Evolutionary conservation across 371 early-diverging fungal genomes (phyloP), one percentile per base, ranked within the genome.

Genomic region (Amoeboaphelidium protococcarum): DNA sequence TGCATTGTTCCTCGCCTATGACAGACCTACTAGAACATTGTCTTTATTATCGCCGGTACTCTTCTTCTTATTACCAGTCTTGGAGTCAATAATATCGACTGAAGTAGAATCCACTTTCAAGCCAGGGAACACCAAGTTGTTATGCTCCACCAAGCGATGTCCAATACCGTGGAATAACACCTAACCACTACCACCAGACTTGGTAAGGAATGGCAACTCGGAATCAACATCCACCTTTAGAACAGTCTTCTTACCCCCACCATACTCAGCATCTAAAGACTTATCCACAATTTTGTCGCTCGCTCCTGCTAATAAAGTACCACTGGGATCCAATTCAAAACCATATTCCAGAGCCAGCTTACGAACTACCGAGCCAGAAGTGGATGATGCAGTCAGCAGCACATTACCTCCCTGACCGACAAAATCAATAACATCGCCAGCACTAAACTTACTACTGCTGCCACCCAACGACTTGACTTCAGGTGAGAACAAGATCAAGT

Each of bases 401-500:
- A 90, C 58, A 57, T 90, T 92, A 19, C 92, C 95, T 26, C 91
- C 92, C 23, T 68, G 64, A 44, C 84, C 74, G 25, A 89, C 73
- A 59, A 81, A 95, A 42, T 82, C 70, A 45, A 85, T 61, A 13
- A 95, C 60, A 27, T 49, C 46, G 2, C 52, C 58, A 2, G 59
- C 45, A 16, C 50, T 51, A 21, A 66, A 25, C 1, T 47, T 53
- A 16, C 58, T 61, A 13, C 55, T 57, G 40, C 54, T 53, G 13
- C 48, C 57, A 19, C 12, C 51, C 58, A 52, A 62, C 82, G 80
- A 58, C 46, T 60, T 55, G 40, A 70, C 58, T 22, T 68, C 64
- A 16, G 78, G 75, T 2, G 82, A 54, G 16, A 69, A 47, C 0
- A 69, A n/a, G n/a, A n/a, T n/a, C n/a, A n/a, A n/a, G n/a, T n/a